Conservation (phyloP, 176 grass and related monocot genomes). For the Alloteropsis semialata region DNA sequence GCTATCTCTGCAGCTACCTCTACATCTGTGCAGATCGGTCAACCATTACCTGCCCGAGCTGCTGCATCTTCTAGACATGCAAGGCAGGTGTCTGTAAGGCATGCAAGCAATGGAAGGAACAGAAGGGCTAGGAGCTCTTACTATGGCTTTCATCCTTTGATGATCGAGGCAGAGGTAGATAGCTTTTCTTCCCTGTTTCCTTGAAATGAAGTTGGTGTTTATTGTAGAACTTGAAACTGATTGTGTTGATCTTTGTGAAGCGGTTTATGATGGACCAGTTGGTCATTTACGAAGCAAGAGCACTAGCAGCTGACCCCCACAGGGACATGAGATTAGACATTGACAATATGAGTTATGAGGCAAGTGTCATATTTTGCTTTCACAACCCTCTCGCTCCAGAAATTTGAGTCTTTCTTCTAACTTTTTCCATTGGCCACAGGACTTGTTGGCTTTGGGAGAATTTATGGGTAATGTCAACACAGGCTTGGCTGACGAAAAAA, state of each 20-base stretch:
- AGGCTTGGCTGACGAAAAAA: constrained; percentile 64
- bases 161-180: constrained; percentile 59
- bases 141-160: constrained; percentile 41
- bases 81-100: constrained; percentile 28
- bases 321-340: constrained; percentile 77
- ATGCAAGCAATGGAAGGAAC: constrained; percentile 44
- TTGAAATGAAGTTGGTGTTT: constrained; percentile 2
- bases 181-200: constrained; percentile 2
- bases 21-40: not conserved
- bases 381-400: not conserved
- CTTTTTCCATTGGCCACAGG: constrained; percentile 41
- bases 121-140: constrained; percentile 50
- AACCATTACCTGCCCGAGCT: constrained; percentile 20
- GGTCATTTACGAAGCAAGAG: constrained; percentile 30
- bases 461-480: constrained; percentile 73
- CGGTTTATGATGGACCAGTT: constrained; percentile 37
- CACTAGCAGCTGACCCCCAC: constrained; percentile 68
- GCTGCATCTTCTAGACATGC: constrained; percentile 44
- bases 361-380: constrained; percentile 18
- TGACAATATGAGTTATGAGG: constrained; percentile 95
- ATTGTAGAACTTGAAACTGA: constrained; percentile 24
- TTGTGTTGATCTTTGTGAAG: constrained; percentile 42
- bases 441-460: constrained; percentile 85
- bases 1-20: constrained; percentile 18
- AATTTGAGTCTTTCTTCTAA: constrained; percentile 6